Percentiles rank a stretch among this genome's conserved stretches.
These are phyloP conservation scores for Yamadazyma trypodendri DNA, from an alignment of 1,139 yeast species.

Conservation along the genomic window DNA sequence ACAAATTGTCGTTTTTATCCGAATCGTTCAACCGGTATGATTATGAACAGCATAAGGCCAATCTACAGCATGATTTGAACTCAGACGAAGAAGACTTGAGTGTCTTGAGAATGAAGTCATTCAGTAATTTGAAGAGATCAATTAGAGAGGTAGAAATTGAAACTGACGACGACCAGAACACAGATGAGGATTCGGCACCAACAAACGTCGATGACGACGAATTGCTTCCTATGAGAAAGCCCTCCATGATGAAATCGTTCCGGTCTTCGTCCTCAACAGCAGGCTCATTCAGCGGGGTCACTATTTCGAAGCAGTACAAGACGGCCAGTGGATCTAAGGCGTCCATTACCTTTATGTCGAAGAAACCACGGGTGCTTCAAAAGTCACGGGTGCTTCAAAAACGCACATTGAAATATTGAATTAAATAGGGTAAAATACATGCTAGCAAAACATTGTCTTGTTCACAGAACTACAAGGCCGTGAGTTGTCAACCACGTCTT, in stretches of 20 bases:
- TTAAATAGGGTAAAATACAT: too few species aligned
- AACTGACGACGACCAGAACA: constrained; percentile 16
- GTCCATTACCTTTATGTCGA: constrained; percentile 55
- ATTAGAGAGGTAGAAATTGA: constrained; percentile 18
- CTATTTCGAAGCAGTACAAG: constrained; percentile 54
- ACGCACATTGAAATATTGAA: constrained; percentile 10
- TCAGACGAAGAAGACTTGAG: constrained; percentile 41
- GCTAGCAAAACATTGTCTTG: too few species aligned
- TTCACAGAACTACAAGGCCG: constrained; percentile 4
- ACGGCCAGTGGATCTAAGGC: constrained; percentile 59
- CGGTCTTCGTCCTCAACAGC: constrained; percentile 33
- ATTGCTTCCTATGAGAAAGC: constrained; percentile 39
- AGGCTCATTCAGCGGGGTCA: constrained; percentile 53
- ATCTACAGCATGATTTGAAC: constrained; percentile 34
- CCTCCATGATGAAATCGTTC: constrained; percentile 51
- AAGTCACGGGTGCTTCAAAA: neutral
- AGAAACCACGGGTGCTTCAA: constrained; percentile 18
- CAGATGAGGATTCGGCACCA: constrained; percentile 16
- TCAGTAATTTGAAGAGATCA: constrained; percentile 23
- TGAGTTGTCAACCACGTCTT: constrained; percentile 4
- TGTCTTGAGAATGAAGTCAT: constrained; percentile 47
- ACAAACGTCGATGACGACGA: constrained; percentile 29
- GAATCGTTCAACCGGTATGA: constrained; percentile 34
- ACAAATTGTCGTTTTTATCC: constrained; percentile 61
- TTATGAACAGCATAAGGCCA: constrained; percentile 30